These are phyloP conservation scores for Cercis canadensis DNA, from an alignment of 306 rosid genomes.

Conservation along the genomic window DNA sequence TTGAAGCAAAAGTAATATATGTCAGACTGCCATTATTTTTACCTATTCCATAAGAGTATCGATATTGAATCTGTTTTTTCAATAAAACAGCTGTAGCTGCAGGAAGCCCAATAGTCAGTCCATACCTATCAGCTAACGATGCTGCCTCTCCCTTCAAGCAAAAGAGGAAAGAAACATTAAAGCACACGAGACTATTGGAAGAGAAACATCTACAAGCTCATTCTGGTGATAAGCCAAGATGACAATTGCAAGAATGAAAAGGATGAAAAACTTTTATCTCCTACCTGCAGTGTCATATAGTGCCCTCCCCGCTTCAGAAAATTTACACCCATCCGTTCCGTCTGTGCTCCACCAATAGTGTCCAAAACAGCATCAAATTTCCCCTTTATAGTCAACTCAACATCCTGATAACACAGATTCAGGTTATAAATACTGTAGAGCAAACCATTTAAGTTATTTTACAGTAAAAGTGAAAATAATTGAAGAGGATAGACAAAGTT, in stretches of 20 bases:
- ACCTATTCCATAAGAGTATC: constrained; percentile 83
- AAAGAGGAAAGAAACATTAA: constrained; percentile 37
- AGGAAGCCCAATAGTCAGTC: constrained; percentile 80
- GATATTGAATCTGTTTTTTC: constrained; percentile 71
- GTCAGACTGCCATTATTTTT: constrained; percentile 18
- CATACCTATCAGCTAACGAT: constrained; percentile 75
- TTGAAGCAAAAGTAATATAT: constrained; percentile 23
- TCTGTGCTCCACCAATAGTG: constrained; percentile 85
- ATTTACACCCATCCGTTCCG: constrained; percentile 74
- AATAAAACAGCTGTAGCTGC: constrained; percentile 55
- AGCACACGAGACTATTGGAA: constrained; percentile 18
- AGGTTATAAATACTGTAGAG: constrained; percentile 27
- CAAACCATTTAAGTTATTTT: not conserved
- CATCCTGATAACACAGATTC: constrained; percentile 55
- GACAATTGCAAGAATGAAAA: constrained; percentile 20
- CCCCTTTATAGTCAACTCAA: constrained; percentile 73
- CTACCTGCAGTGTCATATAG: constrained; percentile 99
- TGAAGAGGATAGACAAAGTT: no score
- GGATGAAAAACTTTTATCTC: constrained; percentile 36
- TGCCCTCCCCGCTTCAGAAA: constrained; percentile 89
- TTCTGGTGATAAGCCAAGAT: constrained; percentile 19
- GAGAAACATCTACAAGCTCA: constrained; percentile 19
- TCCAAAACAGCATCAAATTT: constrained; percentile 95
- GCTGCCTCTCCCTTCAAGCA: constrained; percentile 87
- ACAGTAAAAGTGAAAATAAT: not conserved